These are phyloP conservation scores for Penicillium canescens DNA, from an alignment of 495 filamentous ascomycete genomes.

Conservation along the genomic window DNA sequence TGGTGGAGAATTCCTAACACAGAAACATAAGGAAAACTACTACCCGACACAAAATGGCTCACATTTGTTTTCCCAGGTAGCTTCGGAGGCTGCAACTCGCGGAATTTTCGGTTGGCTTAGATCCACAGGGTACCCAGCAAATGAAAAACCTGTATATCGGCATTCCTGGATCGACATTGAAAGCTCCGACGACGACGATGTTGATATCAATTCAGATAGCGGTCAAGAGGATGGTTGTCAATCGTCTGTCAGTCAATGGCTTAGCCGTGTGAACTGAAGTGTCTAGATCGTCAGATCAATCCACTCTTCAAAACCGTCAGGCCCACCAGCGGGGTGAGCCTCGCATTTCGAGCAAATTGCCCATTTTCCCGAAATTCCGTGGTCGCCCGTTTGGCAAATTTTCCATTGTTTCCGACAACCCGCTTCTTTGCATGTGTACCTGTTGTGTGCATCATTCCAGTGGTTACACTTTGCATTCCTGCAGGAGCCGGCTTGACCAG, in stretches of 20 bases:
- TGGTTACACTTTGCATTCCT: conserved; percentile 2
- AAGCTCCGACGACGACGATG: not conserved
- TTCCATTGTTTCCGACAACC: too few relatives aligned
- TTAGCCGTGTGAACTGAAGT: too few relatives aligned
- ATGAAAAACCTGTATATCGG: too few relatives aligned
- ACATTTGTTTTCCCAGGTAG: conserved; percentile 1
- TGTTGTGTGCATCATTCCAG: conserved; percentile 3
- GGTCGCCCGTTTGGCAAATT: too few relatives aligned
- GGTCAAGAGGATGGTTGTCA: not conserved
- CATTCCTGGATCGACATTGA: too few relatives aligned
- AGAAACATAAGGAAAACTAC: not conserved
- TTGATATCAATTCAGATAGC: too few relatives aligned
- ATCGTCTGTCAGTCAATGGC: not conserved
- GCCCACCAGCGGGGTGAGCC: not conserved
- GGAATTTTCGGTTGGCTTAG: not conserved
- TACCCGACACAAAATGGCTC: not conserved
- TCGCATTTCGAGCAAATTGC: not conserved
- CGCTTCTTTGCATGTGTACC: too few relatives aligned
- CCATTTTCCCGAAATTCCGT: not conserved
- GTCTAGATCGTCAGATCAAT: conserved; percentile 5
- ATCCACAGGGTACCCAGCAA: not conserved
- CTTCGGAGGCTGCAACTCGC: conserved; percentile 14
- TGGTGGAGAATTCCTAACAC: not conserved
- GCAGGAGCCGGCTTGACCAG: conserved; percentile 3
- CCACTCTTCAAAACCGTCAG: not conserved